Base-by-base conservation (phyloP, 169 alveolate species). In the Cryptosporidium parvum region DNA sequence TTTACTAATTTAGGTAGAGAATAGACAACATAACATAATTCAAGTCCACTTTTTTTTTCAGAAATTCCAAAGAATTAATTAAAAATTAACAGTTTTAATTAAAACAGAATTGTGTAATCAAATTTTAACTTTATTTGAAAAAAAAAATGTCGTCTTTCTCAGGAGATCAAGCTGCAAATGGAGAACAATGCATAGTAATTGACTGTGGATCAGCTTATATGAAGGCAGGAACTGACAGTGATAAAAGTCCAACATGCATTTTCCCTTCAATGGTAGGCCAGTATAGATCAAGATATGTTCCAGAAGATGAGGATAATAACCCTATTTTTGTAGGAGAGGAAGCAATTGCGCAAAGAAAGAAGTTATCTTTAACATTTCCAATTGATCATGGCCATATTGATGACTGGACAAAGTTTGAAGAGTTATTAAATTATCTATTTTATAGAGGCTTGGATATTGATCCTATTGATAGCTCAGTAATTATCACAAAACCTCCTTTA, bases 181-280 rank as follows among this genome's bases (percentile, higher is more conserved):
- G 70, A 18, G 71, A 80, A 31, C 73, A 59, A 39, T 80, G 89
- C 33, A 71, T 91, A 12, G 51, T 72, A 10, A 69, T 69, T 0
- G 86, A 85, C 39, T 80, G 70, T 2, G 96, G 96, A 35, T 86
- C 95, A 16, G 96, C 94, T 14, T 86, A 91, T 48, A 91, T 94
- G 93, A 94, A 94, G 70, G 91, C 95, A 21, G 96, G 96, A 8
- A 91, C 94, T 33, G 94, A 94, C 0, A 95, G 92, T 67, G 96
- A 93, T 31, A 94, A 94, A 44, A 65, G 51, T 4, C 97, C 97
- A 23, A 86, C 84, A 33, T 86, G 92, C 52, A 93, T 92, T 29
- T 94, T 93, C 51, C 97, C 70, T 42, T 92, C 89, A 85, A 85
- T 94, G 92, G 95, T 93, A 23, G 92, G 93, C 42, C 69, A 85